A percentile compares a stretch with the other conserved stretches of the same genome.
Evolutionary conservation across 1,139 yeast genomes (phyloP).

Genomic region (Geotrichum candidum): DNA sequence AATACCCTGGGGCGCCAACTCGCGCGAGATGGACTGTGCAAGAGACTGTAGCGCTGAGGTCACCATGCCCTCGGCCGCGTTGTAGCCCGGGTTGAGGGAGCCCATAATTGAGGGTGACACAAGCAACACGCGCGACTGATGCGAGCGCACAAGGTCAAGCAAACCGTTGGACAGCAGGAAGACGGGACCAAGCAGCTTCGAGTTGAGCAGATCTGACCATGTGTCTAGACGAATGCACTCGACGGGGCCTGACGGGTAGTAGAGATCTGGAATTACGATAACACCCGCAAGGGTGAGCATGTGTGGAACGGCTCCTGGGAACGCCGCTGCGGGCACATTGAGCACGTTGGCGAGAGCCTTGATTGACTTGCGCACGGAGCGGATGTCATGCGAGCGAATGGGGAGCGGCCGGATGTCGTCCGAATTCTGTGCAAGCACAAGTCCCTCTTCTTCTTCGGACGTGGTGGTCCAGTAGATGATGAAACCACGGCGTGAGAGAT

Average conservation of each 20-base stretch:
- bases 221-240: conserved; percentile 50
- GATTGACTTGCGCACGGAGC: conserved; percentile 36
- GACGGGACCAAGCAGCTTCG: conserved; percentile 45
- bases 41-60: conserved; percentile 35
- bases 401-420: conserved; percentile 53
- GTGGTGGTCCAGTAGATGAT: conserved; percentile 70
- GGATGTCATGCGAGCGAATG: conserved; percentile 42
- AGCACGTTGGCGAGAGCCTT: conserved; percentile 39
- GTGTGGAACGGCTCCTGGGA: conserved; percentile 52
- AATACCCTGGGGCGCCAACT: conserved; percentile 32
- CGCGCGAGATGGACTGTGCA: conserved; percentile 37
- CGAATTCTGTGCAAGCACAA: conserved; percentile 49
- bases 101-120: conserved; percentile 40
- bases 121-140: conserved; percentile 38
- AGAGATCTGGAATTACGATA: conserved; percentile 58
- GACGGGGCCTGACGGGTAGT: conserved; percentile 64
- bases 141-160: conserved; percentile 48
- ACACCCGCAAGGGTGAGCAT: conserved; percentile 49
- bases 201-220: conserved; percentile 48
- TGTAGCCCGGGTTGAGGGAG: conserved; percentile 38
- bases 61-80: conserved; percentile 38
- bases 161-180: conserved; percentile 54
- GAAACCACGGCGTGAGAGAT: conserved; percentile 72
- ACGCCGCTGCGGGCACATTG: conserved; percentile 40
- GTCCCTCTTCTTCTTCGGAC: conserved; percentile 56